Evolutionary conservation across 1,284 basidiomycete genomes (phyloP), one percentile per base, ranked within the genome.

Genomic region (Inonotus obliquus): DNA sequence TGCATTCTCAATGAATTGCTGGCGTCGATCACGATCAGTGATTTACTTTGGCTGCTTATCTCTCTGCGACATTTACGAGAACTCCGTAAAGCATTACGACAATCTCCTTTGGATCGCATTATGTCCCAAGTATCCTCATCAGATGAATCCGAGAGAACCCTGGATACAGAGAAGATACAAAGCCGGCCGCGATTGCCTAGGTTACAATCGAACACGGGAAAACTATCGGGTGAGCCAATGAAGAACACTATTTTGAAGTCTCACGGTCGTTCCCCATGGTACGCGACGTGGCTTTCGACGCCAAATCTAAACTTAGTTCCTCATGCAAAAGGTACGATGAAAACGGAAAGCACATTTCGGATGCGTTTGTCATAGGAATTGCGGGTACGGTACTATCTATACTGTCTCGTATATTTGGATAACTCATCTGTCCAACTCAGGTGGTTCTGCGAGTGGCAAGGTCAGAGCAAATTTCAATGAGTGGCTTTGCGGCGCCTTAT

Each of bases 401-500:
- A 49, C 17, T 27, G 17, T 29, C 61, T 27, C 55, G 29, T 59
- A n/a, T 59, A 32, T 21, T 62, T 48, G 48, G 41, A 4, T 59
- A 44, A 63, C 38, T 52, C 23, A 49, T 54, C 49, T 39, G 51
- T 47, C 48, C 44, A 64, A 21, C 59, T 2, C 65, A 91, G 89
- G 95, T 60, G 96, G 96, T 1, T 93, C 90, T 66, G 94, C 94
- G 0, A 94, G 92, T 67, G 96, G 96, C 59, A 97, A 98, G 85
- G 94, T 93, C 60, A 2, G 41, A 61, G 38, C 19, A 52, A 59
- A 65, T 63, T 61, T 63, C 53, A 44, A 55, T 23, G 29, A 32
- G 21, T 17, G 14, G 13, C 17, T 6, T n/a, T 44, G 17, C n/a
- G 17, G 19, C 4, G 4, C 9, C 38, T 54, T 9, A 45, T 51